Evolutionary conservation across 495 filamentous ascomycete species (phyloP).

Genomic region (Hypoxylon cercidicola): DNA sequence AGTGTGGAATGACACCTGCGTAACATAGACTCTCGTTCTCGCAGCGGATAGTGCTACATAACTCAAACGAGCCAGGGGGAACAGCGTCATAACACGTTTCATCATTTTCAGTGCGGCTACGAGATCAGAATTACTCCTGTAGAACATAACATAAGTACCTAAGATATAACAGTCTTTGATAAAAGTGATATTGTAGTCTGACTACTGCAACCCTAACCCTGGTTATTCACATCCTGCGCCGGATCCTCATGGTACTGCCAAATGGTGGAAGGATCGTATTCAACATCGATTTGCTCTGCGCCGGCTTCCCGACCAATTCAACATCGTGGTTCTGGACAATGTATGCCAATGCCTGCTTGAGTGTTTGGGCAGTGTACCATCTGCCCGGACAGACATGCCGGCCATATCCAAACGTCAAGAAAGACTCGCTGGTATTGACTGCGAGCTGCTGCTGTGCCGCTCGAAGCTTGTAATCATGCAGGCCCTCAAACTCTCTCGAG

Average conservation of each 20-base stretch:
- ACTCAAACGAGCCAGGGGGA: too few species aligned
- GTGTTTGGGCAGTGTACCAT: background rate
- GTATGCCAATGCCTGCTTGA: constrained; percentile 10
- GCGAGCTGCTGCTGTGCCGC: background rate
- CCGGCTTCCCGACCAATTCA: background rate
- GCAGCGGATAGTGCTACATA: too few species aligned
- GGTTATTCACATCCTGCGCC: background rate
- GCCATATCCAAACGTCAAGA: constrained; percentile 5
- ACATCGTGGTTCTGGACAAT: constrained; percentile 3
- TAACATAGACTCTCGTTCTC: too few species aligned
- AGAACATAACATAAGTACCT: too few species aligned
- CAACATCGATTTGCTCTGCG: background rate
- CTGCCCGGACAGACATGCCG: constrained; percentile 3
- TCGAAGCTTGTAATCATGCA: background rate
- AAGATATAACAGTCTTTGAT: too few species aligned
- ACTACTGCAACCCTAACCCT: too few species aligned
- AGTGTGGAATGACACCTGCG: too few species aligned
- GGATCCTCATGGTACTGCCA: background rate
- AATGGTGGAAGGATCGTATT: background rate
- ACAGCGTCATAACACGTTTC: too few species aligned
- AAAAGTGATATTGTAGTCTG: too few species aligned
- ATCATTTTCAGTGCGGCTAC: too few species aligned
- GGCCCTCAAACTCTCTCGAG: background rate
- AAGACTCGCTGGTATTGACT: background rate
- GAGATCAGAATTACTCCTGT: too few species aligned